These are phyloP conservation scores for Gynochthodes officinalis DNA, from an alignment of 257 asterid genomes.

Conservation along the genomic window DNA sequence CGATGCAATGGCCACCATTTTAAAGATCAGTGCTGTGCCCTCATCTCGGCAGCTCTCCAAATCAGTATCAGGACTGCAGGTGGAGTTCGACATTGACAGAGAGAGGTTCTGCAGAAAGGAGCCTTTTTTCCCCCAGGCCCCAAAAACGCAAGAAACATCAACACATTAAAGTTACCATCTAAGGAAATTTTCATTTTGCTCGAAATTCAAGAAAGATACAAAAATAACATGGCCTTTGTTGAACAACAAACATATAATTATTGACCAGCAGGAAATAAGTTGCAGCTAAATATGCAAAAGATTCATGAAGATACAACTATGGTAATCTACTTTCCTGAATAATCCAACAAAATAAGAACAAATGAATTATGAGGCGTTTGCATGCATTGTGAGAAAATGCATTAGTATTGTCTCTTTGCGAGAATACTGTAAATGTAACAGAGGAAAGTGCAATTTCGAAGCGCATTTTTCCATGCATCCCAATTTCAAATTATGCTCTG, in stretches of 20 bases:
- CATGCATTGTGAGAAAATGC: neutral
- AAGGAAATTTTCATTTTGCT: neutral
- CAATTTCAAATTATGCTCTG: neutral
- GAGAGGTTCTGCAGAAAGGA: constrained; percentile 49
- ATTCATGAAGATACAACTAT: neutral
- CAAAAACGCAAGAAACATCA: constrained; percentile 17
- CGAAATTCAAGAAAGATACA: neutral
- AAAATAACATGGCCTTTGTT: neutral
- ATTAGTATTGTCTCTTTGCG: neutral
- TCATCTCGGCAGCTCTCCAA: constrained; percentile 59
- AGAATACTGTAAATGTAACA: neutral
- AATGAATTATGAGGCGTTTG: neutral
- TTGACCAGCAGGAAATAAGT: neutral
- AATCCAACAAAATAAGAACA: neutral
- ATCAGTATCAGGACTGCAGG: constrained; percentile 39
- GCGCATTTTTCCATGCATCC: neutral
- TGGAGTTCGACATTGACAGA: constrained; percentile 51
- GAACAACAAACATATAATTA: neutral
- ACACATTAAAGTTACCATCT: constrained; percentile 9
- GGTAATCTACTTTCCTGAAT: neutral
- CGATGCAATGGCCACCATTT: constrained; percentile 62
- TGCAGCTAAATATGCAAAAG: neutral
- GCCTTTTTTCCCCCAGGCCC: constrained; percentile 37
- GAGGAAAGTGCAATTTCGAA: neutral
- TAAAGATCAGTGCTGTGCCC: constrained; percentile 54